phyloP scores from a whole-genome alignment of 2,329 filamentous ascomycete genomes.

The Chrysoporthe deuterocubensis region DNA sequence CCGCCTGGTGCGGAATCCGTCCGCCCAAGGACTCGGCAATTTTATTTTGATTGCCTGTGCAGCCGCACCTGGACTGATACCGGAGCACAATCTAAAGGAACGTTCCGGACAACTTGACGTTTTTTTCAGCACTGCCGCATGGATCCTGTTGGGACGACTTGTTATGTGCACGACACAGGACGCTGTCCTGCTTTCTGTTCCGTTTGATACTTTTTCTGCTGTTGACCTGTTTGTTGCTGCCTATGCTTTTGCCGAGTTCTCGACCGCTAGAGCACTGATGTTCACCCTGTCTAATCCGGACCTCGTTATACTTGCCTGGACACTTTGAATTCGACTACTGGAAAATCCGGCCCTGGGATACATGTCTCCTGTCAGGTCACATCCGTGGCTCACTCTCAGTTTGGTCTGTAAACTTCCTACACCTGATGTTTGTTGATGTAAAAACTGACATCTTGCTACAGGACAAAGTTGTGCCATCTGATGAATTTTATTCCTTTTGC shows the following conservation, averaged over 20 bases:
- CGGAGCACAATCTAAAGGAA: background rate
- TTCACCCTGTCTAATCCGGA: background rate
- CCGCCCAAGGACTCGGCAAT: slow-evolving; percentile 3
- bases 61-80: slow-evolving; percentile 18
- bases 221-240: background rate
- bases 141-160: background rate
- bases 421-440: slow-evolving; percentile 27
- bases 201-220: background rate
- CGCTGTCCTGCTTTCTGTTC: slow-evolving; percentile 5
- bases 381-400: slow-evolving; percentile 30
- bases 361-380: slow-evolving; percentile 10
- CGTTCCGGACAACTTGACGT: background rate
- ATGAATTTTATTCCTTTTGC: slow-evolving; percentile 36
- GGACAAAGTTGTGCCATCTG: slow-evolving; percentile 62
- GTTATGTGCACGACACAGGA: slow-evolving; percentile 1
- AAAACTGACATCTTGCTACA: slow-evolving; percentile 45
- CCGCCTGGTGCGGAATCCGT: background rate
- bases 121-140: background rate
- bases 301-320: background rate
- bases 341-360: slow-evolving; percentile 17
- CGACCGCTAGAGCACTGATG: background rate
- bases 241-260: background rate
- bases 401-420: slow-evolving; percentile 44
- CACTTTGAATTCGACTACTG: background rate
- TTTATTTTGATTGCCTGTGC: slow-evolving; percentile 27